phyloP scores from a whole-genome alignment of 2,329 filamentous ascomycete species.

The Zymoseptoria tritici region DNA sequence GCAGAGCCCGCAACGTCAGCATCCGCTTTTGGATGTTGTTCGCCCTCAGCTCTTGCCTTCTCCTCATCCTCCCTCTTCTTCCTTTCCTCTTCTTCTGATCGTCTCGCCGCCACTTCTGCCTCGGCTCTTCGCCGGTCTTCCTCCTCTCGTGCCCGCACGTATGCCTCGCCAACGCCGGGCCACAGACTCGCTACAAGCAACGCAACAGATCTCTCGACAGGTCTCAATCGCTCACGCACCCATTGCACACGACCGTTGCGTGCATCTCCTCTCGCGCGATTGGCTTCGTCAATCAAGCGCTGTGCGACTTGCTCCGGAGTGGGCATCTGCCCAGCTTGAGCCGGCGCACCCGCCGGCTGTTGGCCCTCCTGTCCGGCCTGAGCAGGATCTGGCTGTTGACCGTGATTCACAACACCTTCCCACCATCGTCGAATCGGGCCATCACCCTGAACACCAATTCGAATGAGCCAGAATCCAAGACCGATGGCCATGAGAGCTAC shows the following conservation, averaged over 20 bases:
- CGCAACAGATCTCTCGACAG: conserved; percentile 49
- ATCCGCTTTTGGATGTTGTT: background rate
- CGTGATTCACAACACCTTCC: conserved; percentile 35
- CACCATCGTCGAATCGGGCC: conserved; percentile 37
- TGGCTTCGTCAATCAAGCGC: conserved; percentile 31
- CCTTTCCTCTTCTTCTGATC: conserved; percentile 22
- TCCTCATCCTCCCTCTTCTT: conserved; percentile 11
- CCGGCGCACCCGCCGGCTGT: conserved; percentile 4
- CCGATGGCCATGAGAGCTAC: conserved; percentile 35
- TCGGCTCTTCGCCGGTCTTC: conserved; percentile 25
- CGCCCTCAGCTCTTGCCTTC: background rate
- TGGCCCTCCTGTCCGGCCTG: conserved; percentile 4
- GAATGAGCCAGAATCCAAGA: conserved; percentile 35
- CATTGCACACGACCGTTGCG: conserved; percentile 19
- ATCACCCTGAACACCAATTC: conserved; percentile 36
- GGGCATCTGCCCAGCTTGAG: conserved; percentile 21
- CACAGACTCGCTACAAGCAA: conserved; percentile 56
- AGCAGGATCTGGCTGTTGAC: conserved; percentile 9
- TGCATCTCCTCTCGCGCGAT: conserved; percentile 1
- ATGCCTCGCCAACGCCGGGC: conserved; percentile 55
- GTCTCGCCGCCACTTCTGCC: conserved; percentile 22
- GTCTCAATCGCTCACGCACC: conserved; percentile 34
- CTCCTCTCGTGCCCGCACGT: conserved; percentile 48
- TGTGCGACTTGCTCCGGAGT: conserved; percentile 38
- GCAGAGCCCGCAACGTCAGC: background rate